Percentiles rank a stretch among this genome's conserved stretches.
Evolutionary conservation across 768 basidiomycete species (phyloP).

Genomic region (Tulasnella sp.): DNA sequence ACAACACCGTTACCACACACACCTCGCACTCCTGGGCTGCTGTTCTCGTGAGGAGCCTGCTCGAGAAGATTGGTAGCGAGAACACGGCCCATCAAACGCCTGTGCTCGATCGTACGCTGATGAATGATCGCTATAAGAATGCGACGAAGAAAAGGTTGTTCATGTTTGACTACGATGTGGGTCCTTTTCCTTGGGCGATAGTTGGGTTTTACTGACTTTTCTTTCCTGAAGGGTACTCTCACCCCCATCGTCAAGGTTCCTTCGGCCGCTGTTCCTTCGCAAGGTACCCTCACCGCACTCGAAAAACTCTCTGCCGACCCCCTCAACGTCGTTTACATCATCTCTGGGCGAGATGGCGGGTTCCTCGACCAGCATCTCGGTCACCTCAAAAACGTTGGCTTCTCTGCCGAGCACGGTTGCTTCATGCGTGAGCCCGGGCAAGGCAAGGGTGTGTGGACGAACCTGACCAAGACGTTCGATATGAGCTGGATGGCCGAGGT

Average conservation of each 20-base stretch:
- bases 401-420: slow-evolving; percentile 92
- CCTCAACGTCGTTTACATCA: slow-evolving; percentile 87
- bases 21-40: slow-evolving; percentile 94
- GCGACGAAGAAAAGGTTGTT: slow-evolving; percentile 80
- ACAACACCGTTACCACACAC: slow-evolving; percentile 80
- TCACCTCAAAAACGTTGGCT: slow-evolving; percentile 66
- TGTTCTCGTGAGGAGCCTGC: slow-evolving; percentile 74
- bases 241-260: slow-evolving; percentile 95
- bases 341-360: slow-evolving; percentile 85
- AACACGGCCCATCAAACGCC: slow-evolving; percentile 77
- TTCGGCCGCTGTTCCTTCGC: slow-evolving; percentile 70
- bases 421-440: slow-evolving; percentile 69
- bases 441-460: slow-evolving; percentile 50
- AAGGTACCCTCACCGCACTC: slow-evolving; percentile 61
- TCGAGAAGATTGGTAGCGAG: slow-evolving; percentile 66
- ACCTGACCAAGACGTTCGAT: slow-evolving; percentile 83
- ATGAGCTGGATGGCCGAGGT: slow-evolving; percentile 98
- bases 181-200: slow-evolving; percentile 24
- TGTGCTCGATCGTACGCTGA: slow-evolving; percentile 50
- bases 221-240: slow-evolving; percentile 62
- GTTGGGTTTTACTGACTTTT: slow-evolving; percentile 12
- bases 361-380: slow-evolving; percentile 91
- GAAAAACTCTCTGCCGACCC: slow-evolving; percentile 63
- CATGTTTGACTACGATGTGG: slow-evolving; percentile 90
- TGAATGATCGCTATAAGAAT: slow-evolving; percentile 47